These are phyloP conservation scores for Marasmius sp. DNA, from an alignment of 1,284 basidiomycete species.

Conservation along the genomic window DNA sequence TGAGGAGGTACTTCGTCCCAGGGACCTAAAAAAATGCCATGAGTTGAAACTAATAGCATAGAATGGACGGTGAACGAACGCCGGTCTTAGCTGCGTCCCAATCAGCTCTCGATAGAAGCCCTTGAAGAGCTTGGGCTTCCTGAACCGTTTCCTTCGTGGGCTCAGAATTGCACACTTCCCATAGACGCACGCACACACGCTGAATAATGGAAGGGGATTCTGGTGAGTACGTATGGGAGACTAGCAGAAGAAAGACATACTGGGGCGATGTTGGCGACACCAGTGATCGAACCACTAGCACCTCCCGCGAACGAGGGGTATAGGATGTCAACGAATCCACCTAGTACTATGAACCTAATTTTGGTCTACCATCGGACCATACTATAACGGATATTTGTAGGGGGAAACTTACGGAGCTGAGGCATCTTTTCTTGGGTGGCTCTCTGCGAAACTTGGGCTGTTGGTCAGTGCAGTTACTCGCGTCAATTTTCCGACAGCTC, in stretches of 20 bases:
- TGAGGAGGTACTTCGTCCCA: conserved; percentile 9
- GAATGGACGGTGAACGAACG: not conserved
- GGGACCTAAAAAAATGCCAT: conserved; percentile 1
- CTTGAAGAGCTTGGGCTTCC: conserved; percentile 13
- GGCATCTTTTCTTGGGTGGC: conserved; percentile 4
- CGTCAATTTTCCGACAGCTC: conserved; percentile 11
- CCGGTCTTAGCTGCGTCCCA: conserved; percentile 12
- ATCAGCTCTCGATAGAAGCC: conserved; percentile 13
- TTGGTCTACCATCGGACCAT: not conserved
- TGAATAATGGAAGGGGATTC: not conserved
- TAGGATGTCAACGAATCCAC: conserved; percentile 13
- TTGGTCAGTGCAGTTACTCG: conserved; percentile 3
- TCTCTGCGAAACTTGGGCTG: conserved; percentile 2
- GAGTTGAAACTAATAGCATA: not conserved
- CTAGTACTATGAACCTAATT: conserved; percentile 11
- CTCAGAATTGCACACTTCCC: conserved; percentile 7
- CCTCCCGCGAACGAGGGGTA: conserved; percentile 9
- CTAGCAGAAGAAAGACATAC: not conserved
- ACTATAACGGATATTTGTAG: not conserved
- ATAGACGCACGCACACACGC: conserved; percentile 2
- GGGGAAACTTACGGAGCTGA: conserved; percentile 6
- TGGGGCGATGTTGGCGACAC: conserved; percentile 9
- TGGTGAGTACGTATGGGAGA: not conserved
- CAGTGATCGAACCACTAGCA: conserved; percentile 10
- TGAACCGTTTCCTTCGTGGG: conserved; percentile 3